Evolutionary conservation across 2,329 filamentous ascomycete genomes (phyloP), one percentile per base, ranked within the genome.

Genomic region (Boeremia lycopersici): DNA sequence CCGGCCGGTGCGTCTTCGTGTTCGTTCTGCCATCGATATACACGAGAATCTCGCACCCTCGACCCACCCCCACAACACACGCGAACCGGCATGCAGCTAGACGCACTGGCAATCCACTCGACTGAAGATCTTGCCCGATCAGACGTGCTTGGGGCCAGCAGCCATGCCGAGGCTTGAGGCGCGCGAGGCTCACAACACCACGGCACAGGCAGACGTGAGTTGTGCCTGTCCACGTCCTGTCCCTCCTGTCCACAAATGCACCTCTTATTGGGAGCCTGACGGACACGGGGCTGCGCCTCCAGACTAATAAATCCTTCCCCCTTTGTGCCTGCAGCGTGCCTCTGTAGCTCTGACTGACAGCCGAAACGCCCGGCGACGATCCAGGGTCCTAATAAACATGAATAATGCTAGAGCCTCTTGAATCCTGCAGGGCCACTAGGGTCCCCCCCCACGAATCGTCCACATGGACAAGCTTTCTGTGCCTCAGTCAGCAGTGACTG

Each of bases 271-370:
- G 17, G n/a, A 46, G 19, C 35, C 45, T 49, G 42, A 42, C 31
- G 31, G 36, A 55, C 31, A 46, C 41, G 46, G 38, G 11, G 45
- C 36, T 47, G 47, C 52, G 52, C 52, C 39, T 19, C n/a, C n/a
- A 19, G 28, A 28, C 45, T 13, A 15, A 33, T 13, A 15, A 33
- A 28, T 40, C 35, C 19, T 31, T 10, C 31, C 45, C 45, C 51
- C 30, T 49, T 46, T 49, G 52, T 55, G 40, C 46, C 52, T 55
- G 52, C 52, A 55, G 34, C n/a, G 30, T 12, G 35, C 17, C 17
- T 42, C 23, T 40, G 39, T 33, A 39, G 31, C 33, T 48, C 30
- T 36, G 34, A 48, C 41, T 6, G 45, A 41, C 52, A 47, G 36
- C 35, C 52, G 41, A 50, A 28, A n/a, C 30, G 48, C 36, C 29